Conservation (phyloP, 2,329 filamentous ascomycete species). For the Alternaria panax region DNA sequence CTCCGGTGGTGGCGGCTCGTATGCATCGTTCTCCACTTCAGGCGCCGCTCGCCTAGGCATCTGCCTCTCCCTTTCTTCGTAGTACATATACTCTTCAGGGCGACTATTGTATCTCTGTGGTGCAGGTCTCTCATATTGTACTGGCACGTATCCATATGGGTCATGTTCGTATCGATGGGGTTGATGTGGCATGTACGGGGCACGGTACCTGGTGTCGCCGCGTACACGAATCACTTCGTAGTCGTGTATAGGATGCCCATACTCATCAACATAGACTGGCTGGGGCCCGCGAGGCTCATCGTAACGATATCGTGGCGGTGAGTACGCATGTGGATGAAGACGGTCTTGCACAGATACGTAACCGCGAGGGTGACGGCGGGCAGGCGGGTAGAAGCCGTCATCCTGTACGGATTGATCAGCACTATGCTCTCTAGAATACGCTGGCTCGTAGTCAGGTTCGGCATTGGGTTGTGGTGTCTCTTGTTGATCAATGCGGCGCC, state of each 20-base stretch:
- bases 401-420: conserved; percentile 39
- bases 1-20: conserved; percentile 34
- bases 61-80: conserved; percentile 41
- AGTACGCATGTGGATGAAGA: conserved; percentile 31
- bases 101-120: conserved; percentile 36
- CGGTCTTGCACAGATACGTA: conserved; percentile 48
- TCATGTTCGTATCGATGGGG: conserved; percentile 39
- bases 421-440: conserved; percentile 45
- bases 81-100: conserved; percentile 40
- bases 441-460: conserved; percentile 35
- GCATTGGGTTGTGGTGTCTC: conserved; percentile 46
- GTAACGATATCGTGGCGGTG: conserved; percentile 42
- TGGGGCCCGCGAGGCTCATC: conserved; percentile 38
- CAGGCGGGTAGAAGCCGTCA: conserved; percentile 30
- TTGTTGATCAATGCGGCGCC: conserved; percentile 47
- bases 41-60: conserved; percentile 25
- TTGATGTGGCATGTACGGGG: conserved; percentile 20
- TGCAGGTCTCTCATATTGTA: conserved; percentile 39
- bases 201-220: conserved; percentile 28
- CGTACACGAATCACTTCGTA: conserved; percentile 45
- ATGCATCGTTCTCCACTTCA: conserved; percentile 34
- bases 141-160: conserved; percentile 39
- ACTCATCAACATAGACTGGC: conserved; percentile 44
- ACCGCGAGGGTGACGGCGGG: conserved; percentile 34
- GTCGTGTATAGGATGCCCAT: conserved; percentile 38